A percentile compares a stretch with the other conserved stretches of the same genome.
phyloP scores from a whole-genome alignment of 2,329 filamentous ascomycete genomes.

The Diaporthe sp. region DNA sequence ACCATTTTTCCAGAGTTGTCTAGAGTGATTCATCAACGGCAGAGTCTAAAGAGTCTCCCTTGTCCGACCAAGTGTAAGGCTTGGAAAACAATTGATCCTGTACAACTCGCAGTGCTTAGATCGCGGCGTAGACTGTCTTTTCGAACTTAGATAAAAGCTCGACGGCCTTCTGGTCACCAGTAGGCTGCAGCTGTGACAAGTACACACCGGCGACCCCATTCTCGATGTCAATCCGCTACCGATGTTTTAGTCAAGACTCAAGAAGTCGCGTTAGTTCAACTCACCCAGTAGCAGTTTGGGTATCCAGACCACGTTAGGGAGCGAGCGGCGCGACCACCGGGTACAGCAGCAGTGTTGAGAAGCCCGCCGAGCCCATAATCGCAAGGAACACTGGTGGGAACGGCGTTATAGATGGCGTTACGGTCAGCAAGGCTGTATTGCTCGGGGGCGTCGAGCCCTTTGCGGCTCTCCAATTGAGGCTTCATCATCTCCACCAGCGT shows the following conservation, averaged over 20 bases:
- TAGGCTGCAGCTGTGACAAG: not conserved
- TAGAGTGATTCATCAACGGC: too few species aligned
- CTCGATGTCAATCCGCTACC: not conserved
- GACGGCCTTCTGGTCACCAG: not conserved
- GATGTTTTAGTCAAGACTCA: not conserved
- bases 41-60: too few species aligned
- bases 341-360: not conserved
- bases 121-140: not conserved
- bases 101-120: not conserved
- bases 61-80: too few species aligned
- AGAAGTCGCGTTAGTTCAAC: not conserved
- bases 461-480: not conserved
- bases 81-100: too few species aligned
- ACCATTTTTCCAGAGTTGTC: too few species aligned
- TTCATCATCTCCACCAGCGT: not conserved
- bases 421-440: not conserved
- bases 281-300: not conserved
- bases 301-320: not conserved
- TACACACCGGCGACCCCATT: not conserved
- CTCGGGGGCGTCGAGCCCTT: not conserved
- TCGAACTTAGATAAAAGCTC: not conserved
- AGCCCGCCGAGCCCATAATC: not conserved
- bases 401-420: not conserved
- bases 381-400: not conserved
- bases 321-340: not conserved